phyloP scores from a whole-genome alignment of 352 stramenopile species.

The Pilasporangium apinafurcum region DNA sequence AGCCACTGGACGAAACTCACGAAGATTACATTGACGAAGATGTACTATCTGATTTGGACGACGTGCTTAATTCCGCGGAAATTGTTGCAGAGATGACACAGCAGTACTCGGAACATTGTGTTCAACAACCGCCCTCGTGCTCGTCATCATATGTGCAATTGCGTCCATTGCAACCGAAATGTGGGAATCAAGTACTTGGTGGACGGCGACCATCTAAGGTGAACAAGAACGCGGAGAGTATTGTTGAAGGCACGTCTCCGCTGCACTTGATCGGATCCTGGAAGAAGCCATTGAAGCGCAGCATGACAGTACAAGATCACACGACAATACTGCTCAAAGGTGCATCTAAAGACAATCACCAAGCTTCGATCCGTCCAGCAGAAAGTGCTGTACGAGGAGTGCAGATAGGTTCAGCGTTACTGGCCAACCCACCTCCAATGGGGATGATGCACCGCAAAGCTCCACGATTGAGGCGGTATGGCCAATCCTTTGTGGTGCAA shows the following conservation, averaged over 20 bases:
- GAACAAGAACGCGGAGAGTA: background rate
- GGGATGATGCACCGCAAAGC: no score
- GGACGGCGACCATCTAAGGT: background rate
- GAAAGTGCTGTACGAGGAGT: background rate
- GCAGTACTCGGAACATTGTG: constrained; percentile 17
- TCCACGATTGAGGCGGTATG: no score
- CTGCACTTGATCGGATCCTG: constrained; percentile 20
- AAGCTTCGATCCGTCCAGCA: no score
- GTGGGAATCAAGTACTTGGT: constrained; percentile 19
- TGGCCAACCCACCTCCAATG: no score
- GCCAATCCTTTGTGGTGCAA: no score
- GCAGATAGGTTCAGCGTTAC: no score
- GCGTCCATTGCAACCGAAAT: constrained; percentile 18
- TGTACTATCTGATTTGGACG: background rate
- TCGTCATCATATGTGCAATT: constrained; percentile 11
- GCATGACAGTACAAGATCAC: background rate
- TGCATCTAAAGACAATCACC: no score
- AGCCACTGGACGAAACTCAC: constrained; percentile 3
- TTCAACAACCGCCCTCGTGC: background rate
- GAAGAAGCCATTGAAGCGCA: constrained; percentile 3
- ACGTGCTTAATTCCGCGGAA: constrained; percentile 11
- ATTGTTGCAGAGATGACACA: constrained; percentile 15
- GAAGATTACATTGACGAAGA: constrained; percentile 20
- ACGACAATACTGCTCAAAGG: background rate
- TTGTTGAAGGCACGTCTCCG: no score